These are phyloP conservation scores for Achaetomium macrosporum DNA, from an alignment of 2,329 filamentous ascomycete species.

Conservation along the genomic window DNA sequence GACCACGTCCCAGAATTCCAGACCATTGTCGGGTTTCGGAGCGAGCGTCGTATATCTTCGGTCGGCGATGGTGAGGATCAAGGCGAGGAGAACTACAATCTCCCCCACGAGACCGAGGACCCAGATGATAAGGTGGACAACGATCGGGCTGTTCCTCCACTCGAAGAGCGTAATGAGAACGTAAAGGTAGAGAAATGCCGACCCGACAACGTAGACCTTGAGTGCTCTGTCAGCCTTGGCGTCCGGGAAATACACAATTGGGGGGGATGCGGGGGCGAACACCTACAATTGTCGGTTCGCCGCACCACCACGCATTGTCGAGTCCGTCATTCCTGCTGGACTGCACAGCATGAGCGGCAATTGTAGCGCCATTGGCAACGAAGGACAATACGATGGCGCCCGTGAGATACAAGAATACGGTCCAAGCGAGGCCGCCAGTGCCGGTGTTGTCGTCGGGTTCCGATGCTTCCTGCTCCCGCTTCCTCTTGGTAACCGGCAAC, in stretches of 20 bases:
- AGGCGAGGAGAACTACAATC: slow-evolving; percentile 61
- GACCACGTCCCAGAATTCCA: slow-evolving; percentile 51
- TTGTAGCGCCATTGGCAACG: slow-evolving; percentile 64
- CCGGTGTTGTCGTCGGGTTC: slow-evolving; percentile 42
- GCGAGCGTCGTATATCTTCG: slow-evolving; percentile 30
- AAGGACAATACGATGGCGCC: slow-evolving; percentile 68
- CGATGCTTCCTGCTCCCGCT: slow-evolving; percentile 23
- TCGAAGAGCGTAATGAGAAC: slow-evolving; percentile 83
- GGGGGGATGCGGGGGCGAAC: background rate
- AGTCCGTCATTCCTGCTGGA: slow-evolving; percentile 40
- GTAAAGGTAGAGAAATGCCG: slow-evolving; percentile 81
- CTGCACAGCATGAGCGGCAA: slow-evolving; percentile 68
- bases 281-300: slow-evolving; percentile 44
- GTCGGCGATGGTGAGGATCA: slow-evolving; percentile 62
- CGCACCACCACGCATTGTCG: slow-evolving; percentile 70
- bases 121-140: slow-evolving; percentile 79
- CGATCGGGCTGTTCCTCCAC: slow-evolving; percentile 71
- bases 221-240: slow-evolving; percentile 12
- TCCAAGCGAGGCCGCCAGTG: slow-evolving; percentile 62
- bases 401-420: slow-evolving; percentile 70
- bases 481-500: slow-evolving; percentile 60
- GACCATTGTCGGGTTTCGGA: slow-evolving; percentile 33
- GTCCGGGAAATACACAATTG: background rate
- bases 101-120: slow-evolving; percentile 66
- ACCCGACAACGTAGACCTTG: slow-evolving; percentile 78